Percentiles rank a stretch among this genome's conserved stretches.
Conservation (phyloP, 306 rosid genomes). For the Quercus engelmannii region DNA sequence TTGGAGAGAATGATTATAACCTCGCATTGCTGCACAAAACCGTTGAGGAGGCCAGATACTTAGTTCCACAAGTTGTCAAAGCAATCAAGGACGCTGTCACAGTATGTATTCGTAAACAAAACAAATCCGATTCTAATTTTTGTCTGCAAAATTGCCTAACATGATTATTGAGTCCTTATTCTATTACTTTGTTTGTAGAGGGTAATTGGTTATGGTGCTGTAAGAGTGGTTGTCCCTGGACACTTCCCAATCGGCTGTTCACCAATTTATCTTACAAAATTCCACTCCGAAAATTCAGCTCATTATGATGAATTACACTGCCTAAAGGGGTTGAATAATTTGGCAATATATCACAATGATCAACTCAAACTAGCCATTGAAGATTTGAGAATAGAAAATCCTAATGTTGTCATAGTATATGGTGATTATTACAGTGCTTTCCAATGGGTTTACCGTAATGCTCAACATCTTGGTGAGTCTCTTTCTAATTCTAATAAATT, state of each 20-base stretch:
- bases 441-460: constrained; percentile 3
- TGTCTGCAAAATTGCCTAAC: not conserved
- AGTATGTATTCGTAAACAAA: not conserved
- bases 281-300: not conserved
- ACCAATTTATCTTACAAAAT: constrained; percentile 7
- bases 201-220: constrained; percentile 13
- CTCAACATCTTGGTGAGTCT: not conserved
- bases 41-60: not conserved
- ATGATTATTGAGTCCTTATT: not conserved
- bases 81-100: constrained; percentile 11
- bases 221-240: constrained; percentile 17
- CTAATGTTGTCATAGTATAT: constrained; percentile 7
- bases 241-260: constrained; percentile 19
- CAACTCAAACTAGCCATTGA: constrained; percentile 9
- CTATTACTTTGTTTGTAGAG: not conserved
- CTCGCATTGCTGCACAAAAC: constrained; percentile 3
- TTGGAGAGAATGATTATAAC: constrained; percentile 17
- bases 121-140: not conserved
- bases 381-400: not conserved
- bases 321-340: not conserved
- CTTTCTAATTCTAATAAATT: not conserved
- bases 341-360: constrained; percentile 18
- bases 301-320: constrained; percentile 9
- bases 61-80: constrained; percentile 23
- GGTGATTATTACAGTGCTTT: constrained; percentile 22